Percentiles rank a stretch among this genome's conserved stretches.
These are phyloP conservation scores for Scolecobasidium constrictum DNA, from an alignment of 2,329 filamentous ascomycete species.

Conservation along the genomic window DNA sequence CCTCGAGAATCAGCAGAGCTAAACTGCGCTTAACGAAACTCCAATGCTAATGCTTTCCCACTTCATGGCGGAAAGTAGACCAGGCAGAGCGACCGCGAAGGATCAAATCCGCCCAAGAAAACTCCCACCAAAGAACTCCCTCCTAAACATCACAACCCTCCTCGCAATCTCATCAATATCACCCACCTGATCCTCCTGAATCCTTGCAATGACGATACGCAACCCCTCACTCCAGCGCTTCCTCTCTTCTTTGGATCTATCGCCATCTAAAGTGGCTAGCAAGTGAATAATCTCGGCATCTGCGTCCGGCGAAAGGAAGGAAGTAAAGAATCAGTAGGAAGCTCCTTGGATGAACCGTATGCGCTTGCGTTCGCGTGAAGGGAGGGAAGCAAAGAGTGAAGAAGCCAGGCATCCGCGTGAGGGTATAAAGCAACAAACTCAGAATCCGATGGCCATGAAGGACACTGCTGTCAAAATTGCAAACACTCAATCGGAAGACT, in stretches of 20 bases:
- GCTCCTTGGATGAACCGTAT: conserved; percentile 7
- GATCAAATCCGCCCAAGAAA: too few relatives aligned
- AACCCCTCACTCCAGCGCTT: conserved; percentile 33
- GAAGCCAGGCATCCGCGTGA: too few relatives aligned
- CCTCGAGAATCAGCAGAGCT: too few relatives aligned
- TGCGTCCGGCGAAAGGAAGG: conserved; percentile 30
- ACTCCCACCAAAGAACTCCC: neutral
- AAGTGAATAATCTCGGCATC: conserved; percentile 65
- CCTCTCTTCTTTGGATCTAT: conserved; percentile 50
- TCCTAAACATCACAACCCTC: neutral
- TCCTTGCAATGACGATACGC: conserved; percentile 23
- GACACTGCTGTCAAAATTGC: neutral
- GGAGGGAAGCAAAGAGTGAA: too few relatives aligned
- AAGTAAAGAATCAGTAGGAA: conserved; percentile 14
- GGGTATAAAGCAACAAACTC: too few relatives aligned
- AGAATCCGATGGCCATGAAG: too few relatives aligned
- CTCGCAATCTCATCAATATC: conserved; percentile 27
- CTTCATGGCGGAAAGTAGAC: too few relatives aligned
- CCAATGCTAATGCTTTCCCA: too few relatives aligned
- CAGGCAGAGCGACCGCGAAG: too few relatives aligned
- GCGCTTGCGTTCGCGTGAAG: conserved; percentile 8
- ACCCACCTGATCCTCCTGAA: conserved; percentile 24
- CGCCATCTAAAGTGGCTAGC: conserved; percentile 52
- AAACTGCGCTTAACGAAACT: too few relatives aligned
- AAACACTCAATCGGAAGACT: conserved; percentile 31